Evolutionary conservation across 106 monocot genomes (phyloP), one percentile per base, ranked within the genome.

Genomic region (Platanthera guangdongensis): DNA sequence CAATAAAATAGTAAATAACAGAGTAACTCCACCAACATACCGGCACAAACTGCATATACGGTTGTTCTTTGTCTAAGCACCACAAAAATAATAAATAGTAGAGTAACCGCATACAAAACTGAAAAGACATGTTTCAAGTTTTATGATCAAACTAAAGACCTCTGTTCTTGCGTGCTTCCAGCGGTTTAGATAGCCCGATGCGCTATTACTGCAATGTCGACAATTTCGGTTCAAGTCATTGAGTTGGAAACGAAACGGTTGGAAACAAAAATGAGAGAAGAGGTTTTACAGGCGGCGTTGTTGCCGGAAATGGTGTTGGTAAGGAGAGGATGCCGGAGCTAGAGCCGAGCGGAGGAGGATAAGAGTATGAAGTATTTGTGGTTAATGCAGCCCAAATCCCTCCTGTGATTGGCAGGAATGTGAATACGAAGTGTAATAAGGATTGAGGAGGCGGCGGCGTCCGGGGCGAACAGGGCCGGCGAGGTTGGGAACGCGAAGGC

Each of bases 281-380:
- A 51, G 50, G 46, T 51, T 45, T 72, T 12, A 72, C 72, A 50
- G 2, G 72, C 19, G 22, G 72, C 10, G 13, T 46, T 70, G n/a
- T n/a, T n/a, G n/a, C 16, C 47, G 10, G 70, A 46, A 47, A 70
- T n/a, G 47, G 50, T 72, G 18, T 9, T 51, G 8, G 72, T 4
- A 72, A 72, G 8, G 71, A 50, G 9, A 72, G 32, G 54, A 74
- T 39, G n/a, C 54, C 50, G 7, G 79, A 70, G 47, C 77, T 83
- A n/a, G 79, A 53, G 15, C 81, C 83, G 13, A 79, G 79, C 14
- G 84, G 86, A 70, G 83, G 88, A n/a, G 81, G 81, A 22, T 84
- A 86, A 52, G 83, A 78, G 84, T 88, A 88, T 13, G 88, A 54
- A 88, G 46, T 86, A 88, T 86, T 65, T 88, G 91, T 53, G 79